Conservation (phyloP, 2,329 filamentous ascomycete genomes). For the Claviceps cyperi region DNA sequence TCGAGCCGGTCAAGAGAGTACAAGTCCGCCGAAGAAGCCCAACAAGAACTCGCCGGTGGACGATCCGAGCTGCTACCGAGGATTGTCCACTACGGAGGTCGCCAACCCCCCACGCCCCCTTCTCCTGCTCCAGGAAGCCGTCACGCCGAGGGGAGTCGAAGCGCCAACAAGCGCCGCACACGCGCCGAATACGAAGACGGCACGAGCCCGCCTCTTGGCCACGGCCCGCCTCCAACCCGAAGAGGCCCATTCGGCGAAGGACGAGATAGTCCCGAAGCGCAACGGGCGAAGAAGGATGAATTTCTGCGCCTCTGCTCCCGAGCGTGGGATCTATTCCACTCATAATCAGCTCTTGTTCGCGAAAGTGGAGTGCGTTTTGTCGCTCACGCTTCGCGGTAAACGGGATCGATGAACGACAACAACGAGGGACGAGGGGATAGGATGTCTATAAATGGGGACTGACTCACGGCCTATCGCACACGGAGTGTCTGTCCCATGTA, state of each 20-base stretch:
- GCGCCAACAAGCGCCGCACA: conserved; percentile 56
- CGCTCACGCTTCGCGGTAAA: not conserved
- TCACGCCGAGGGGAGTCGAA: conserved; percentile 36
- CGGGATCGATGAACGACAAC: no score
- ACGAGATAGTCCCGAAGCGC: conserved; percentile 69
- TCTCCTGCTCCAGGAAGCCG: conserved; percentile 50
- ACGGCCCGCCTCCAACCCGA: conserved; percentile 47
- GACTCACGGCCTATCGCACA: no score
- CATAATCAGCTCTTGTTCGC: conserved; percentile 31
- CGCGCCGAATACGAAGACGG: conserved; percentile 92
- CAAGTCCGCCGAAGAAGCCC: conserved; percentile 88
- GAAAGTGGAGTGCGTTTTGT: not conserved
- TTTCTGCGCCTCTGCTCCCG: conserved; percentile 75
- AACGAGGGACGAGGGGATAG: no score
- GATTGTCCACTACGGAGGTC: conserved; percentile 87
- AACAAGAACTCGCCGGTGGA: conserved; percentile 80
- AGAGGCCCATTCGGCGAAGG: conserved; percentile 67
- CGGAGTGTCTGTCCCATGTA: no score
- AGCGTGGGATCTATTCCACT: conserved; percentile 96
- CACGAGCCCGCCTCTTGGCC: conserved; percentile 68
- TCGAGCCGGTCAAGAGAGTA: conserved; percentile 67
- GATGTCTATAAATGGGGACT: no score
- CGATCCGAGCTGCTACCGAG: conserved; percentile 83
- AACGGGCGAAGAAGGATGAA: conserved; percentile 78
- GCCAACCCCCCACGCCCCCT: conserved; percentile 84